Conservation (phyloP, 208 protist species). For the Wallacemonas sp. region DNA sequence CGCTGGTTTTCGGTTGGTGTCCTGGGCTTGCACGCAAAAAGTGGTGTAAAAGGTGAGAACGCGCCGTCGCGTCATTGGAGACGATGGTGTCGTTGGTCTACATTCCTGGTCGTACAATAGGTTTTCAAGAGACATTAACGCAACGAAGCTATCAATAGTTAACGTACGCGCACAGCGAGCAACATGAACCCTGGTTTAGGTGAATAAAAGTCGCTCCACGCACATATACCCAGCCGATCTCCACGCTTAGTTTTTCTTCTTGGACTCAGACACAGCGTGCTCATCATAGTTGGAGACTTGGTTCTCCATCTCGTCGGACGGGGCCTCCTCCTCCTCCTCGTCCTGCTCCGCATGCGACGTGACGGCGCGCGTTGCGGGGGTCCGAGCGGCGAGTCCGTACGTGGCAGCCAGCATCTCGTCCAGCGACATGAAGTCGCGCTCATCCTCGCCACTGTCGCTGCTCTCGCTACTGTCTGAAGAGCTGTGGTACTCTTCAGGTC, state of each 20-base stretch:
- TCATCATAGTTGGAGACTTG: neutral
- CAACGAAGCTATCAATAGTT: too few relatives aligned
- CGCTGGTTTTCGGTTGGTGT: too few relatives aligned
- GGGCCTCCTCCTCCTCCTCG: neutral
- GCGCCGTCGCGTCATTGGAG: too few relatives aligned
- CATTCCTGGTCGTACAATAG: too few relatives aligned
- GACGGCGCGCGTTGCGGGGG: neutral
- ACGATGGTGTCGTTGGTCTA: too few relatives aligned
- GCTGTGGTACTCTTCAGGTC: conserved; percentile 13
- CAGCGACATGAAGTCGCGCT: conserved; percentile 20
- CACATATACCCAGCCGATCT: too few relatives aligned
- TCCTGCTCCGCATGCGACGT: neutral
- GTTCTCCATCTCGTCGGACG: neutral
- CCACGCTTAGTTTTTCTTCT: conserved; percentile 9
- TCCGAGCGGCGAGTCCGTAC: conserved; percentile 15
- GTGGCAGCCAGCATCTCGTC: conserved; percentile 26
- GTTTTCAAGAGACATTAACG: too few relatives aligned
- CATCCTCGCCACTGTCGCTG: conserved; percentile 5
- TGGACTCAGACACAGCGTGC: neutral
- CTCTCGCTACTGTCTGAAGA: conserved; percentile 17
- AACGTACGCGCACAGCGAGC: too few relatives aligned
- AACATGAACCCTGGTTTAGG: too few relatives aligned
- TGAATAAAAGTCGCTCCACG: too few relatives aligned
- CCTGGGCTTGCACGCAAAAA: too few relatives aligned
- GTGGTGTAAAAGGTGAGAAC: too few relatives aligned